A percentile compares a stretch with the other conserved stretches of the same genome.
Evolutionary conservation across 2,329 filamentous ascomycete genomes (phyloP).

Genomic region (Chrysoporthe deuterocubensis): DNA sequence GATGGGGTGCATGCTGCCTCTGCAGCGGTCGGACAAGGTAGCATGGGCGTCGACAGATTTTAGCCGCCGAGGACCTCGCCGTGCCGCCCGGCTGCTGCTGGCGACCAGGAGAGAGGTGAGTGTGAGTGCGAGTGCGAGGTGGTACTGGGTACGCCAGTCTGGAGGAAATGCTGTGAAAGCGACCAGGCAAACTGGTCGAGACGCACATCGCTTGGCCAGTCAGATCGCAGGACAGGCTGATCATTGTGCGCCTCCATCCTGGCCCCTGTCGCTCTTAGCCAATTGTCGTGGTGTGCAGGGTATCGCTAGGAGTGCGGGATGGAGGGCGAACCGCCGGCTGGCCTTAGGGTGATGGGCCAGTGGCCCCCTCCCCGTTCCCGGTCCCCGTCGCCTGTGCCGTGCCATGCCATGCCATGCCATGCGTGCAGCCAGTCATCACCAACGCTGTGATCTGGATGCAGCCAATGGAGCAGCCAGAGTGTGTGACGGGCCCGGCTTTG

Average conservation of each 20-base stretch:
- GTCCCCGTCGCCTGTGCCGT: background rate
- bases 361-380: background rate
- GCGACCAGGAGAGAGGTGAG: background rate
- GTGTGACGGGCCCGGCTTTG: background rate
- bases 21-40: background rate
- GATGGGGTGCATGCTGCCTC: background rate
- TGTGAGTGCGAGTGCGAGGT: background rate
- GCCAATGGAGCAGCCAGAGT: slow-evolving; percentile 12
- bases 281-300: background rate
- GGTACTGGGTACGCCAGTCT: background rate
- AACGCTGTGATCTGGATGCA: slow-evolving; percentile 9
- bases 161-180: background rate
- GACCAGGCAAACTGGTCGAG: slow-evolving; percentile 8
- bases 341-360: background rate
- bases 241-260: slow-evolving; percentile 18
- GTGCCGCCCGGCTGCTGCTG: background rate
- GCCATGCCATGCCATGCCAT: background rate
- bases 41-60: background rate
- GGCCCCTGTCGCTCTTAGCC: slow-evolving; percentile 22
- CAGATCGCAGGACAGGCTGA: slow-evolving; percentile 10
- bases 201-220: slow-evolving; percentile 15
- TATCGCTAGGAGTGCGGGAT: slow-evolving; percentile 15
- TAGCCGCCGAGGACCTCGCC: background rate
- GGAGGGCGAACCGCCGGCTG: slow-evolving; percentile 21
- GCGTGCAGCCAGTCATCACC: slow-evolving; percentile 15